phyloP scores from a whole-genome alignment of 345 rosid species.

The Durio zibethinus region DNA sequence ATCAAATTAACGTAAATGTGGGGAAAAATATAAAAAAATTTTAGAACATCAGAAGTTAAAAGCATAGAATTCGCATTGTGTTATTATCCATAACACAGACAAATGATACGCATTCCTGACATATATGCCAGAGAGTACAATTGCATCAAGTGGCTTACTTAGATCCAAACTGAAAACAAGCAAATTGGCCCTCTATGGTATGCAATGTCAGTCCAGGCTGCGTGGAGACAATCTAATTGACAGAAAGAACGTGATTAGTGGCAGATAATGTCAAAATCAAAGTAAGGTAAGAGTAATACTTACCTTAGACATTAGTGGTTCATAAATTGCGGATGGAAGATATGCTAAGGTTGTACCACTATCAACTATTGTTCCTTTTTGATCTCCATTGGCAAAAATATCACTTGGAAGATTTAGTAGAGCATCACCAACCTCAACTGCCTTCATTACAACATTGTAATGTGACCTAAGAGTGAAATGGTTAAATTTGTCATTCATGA shows the following conservation, averaged over 20 bases:
- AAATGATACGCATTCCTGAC: background rate
- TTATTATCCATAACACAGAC: background rate
- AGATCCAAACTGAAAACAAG: constrained; percentile 52
- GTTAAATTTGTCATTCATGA: background rate
- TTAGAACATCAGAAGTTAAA: background rate
- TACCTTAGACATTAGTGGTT: constrained; percentile 52
- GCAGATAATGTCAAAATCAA: background rate
- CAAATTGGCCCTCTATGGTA: constrained; percentile 57
- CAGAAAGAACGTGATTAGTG: constrained; percentile 8
- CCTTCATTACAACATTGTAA: constrained; percentile 74
- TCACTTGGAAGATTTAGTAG: constrained; percentile 53
- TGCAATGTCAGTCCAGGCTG: constrained; percentile 54
- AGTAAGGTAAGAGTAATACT: background rate
- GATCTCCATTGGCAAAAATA: constrained; percentile 40
- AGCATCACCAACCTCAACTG: constrained; percentile 61
- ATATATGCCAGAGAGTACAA: background rate
- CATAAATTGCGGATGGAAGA: constrained; percentile 56
- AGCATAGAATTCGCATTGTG: background rate
- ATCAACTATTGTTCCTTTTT: constrained; percentile 68
- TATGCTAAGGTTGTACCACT: constrained; percentile 96
- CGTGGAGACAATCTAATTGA: constrained; percentile 43
- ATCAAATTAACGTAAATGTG: background rate
- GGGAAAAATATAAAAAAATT: background rate
- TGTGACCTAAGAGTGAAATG: constrained; percentile 52
- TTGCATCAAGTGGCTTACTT: constrained; percentile 46